phyloP scores from a whole-genome alignment of 805 yeast genomes.

The Torulaspora quercuum region DNA sequence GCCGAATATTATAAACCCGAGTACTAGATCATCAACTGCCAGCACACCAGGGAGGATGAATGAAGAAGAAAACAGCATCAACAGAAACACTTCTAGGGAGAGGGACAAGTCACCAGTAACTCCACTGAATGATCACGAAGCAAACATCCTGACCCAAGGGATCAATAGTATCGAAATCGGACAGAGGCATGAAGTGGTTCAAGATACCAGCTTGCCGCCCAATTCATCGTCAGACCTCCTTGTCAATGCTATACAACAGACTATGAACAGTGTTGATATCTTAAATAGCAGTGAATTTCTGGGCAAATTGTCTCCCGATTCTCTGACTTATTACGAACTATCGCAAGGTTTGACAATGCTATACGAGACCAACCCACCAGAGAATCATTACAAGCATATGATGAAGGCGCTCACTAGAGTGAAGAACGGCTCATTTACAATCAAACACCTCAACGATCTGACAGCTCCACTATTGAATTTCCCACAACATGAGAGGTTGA shows the following conservation, averaged over 20 bases:
- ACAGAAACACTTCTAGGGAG: slow-evolving; percentile 10
- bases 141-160: slow-evolving; percentile 18
- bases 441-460: slow-evolving; percentile 28
- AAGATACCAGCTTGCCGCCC: not conserved
- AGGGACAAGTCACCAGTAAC: slow-evolving; percentile 16
- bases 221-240: slow-evolving; percentile 11
- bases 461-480: slow-evolving; percentile 20
- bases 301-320: slow-evolving; percentile 8
- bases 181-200: slow-evolving; percentile 1
- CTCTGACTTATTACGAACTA: slow-evolving; percentile 19
- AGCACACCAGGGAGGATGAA: slow-evolving; percentile 2
- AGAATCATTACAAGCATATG: slow-evolving; percentile 19
- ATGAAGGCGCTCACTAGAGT: slow-evolving; percentile 24
- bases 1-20: slow-evolving; percentile 26
- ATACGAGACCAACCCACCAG: slow-evolving; percentile 7
- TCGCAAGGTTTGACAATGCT: slow-evolving; percentile 7
- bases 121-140: slow-evolving; percentile 17
- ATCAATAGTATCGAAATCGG: slow-evolving; percentile 19
- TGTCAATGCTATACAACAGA: slow-evolving; percentile 6
- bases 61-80: slow-evolving; percentile 5
- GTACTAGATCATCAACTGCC: slow-evolving; percentile 12
- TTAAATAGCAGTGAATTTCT: slow-evolving; percentile 4
- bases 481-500: slow-evolving; percentile 10
- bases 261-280: slow-evolving; percentile 1
- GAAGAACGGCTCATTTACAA: slow-evolving; percentile 29